These are phyloP conservation scores for Casaregolazyma lundiana DNA, from an alignment of 1,139 yeast species.

Conservation along the genomic window DNA sequence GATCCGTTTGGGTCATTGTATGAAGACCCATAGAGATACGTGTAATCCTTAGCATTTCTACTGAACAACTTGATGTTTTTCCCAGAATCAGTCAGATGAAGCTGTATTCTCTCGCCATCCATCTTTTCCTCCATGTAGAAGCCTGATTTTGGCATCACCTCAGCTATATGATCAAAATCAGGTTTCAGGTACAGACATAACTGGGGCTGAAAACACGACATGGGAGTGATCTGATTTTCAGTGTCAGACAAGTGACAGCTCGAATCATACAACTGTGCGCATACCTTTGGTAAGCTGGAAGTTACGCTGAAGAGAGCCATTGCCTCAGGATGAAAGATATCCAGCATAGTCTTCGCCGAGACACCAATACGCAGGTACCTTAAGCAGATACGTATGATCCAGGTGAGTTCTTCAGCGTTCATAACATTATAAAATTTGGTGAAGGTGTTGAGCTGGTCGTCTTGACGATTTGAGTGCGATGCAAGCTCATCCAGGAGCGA, in stretches of 20 bases:
- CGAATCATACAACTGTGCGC: conserved; percentile 51
- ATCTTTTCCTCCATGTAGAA: conserved; percentile 85
- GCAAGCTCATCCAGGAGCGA: conserved; percentile 48
- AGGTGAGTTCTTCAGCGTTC: conserved; percentile 62
- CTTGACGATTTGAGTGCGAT: conserved; percentile 18
- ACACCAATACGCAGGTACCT: conserved; percentile 44
- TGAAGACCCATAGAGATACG: conserved; percentile 66
- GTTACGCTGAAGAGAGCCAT: conserved; percentile 59
- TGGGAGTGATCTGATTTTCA: conserved; percentile 19
- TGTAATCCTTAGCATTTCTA: conserved; percentile 68
- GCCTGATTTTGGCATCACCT: conserved; percentile 38
- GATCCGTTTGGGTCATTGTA: conserved; percentile 48
- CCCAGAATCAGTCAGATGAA: conserved; percentile 51
- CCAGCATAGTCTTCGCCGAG: conserved; percentile 57
- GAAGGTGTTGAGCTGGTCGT: conserved; percentile 38
- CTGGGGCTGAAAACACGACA: conserved; percentile 62
- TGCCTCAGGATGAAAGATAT: conserved; percentile 82
- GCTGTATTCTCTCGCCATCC: conserved; percentile 85
- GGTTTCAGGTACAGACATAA: conserved; percentile 51
- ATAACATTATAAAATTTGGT: conserved; percentile 50
- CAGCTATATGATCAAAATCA: conserved; percentile 47
- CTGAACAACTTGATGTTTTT: conserved; percentile 55
- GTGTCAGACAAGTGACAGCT: conserved; percentile 16
- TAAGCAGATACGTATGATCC: conserved; percentile 64
- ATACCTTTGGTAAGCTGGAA: conserved; percentile 58